A percentile compares a stretch with the other conserved stretches of the same genome.
Evolutionary conservation across 768 basidiomycete genomes (phyloP).

Genomic region (Kwoniella heveanensis): DNA sequence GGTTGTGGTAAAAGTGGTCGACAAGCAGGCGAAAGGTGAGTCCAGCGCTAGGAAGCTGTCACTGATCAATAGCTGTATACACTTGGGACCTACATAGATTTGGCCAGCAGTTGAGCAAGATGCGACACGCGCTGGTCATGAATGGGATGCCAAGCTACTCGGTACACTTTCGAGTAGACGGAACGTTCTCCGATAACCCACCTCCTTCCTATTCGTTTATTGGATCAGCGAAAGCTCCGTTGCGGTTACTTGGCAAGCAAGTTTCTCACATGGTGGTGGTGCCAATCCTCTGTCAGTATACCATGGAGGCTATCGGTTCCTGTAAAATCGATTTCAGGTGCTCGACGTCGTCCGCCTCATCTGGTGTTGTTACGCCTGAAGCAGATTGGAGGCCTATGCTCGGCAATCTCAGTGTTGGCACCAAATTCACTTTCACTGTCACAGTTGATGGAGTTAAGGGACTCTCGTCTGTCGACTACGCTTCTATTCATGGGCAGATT

Average conservation of each 20-base stretch:
- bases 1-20: conserved; percentile 86
- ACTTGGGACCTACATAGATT: conserved; percentile 88
- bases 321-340: conserved; percentile 84
- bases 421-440: conserved; percentile 71
- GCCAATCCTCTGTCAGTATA: conserved; percentile 91
- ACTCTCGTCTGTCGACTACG: conserved; percentile 84
- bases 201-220: conserved; percentile 90
- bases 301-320: conserved; percentile 91
- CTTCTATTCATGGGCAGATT: conserved; percentile 80
- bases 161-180: conserved; percentile 88
- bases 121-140: conserved; percentile 88
- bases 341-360: conserved; percentile 62
- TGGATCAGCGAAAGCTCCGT: conserved; percentile 78
- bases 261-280: conserved; percentile 73
- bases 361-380: conserved; percentile 40
- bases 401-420: conserved; percentile 14
- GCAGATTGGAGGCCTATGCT: conserved; percentile 11
- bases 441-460: conserved; percentile 86
- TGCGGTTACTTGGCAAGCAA: conserved; percentile 76
- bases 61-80: conserved; percentile 67
- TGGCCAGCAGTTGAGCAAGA: conserved; percentile 82
- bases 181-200: conserved; percentile 86
- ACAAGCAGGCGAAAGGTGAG: conserved; percentile 69
- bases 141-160: conserved; percentile 91
- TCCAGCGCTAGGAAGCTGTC: no score